Base-by-base conservation (phyloP, 2,329 filamentous ascomycete genomes). In the Epichloe gansuensis region DNA sequence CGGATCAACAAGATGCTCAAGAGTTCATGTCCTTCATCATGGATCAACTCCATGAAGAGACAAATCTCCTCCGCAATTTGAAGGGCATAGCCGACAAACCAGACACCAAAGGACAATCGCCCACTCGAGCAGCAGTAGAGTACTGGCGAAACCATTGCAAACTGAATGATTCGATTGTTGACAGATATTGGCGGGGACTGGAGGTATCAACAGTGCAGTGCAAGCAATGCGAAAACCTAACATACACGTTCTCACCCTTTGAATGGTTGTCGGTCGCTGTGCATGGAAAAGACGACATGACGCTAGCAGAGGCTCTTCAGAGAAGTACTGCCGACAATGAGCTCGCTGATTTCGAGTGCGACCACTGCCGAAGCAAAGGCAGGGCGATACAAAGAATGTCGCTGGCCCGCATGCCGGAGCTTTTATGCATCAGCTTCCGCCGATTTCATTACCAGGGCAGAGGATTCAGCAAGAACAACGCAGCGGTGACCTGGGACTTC, bases 11-110 rank as follows among this genome's bases (percentile, higher is more conserved):
- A 68, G 93, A 98, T 63, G 86, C 90, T 2, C 86, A 91, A 58
- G 93, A 97, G 62, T 95, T 95, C 59, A 83, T 91, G 58, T 82
- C 83, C 46, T 95, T 94, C 63, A 67, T 96, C 28, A 76, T 95
- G 39, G 83, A 88, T 51, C 83, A 86, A 58, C 74, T 97, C 12
- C 85, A 91, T 60, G 87, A 93, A 63, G 93, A 98, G 67, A 83
- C 94, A 5, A 94, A 95, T 64, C 65, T 65, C 28, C 66, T 67
- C 13, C 70, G 73, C n/a, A 73, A 83, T 54, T 72, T 55, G 21
- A 57, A 63, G 21, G 65, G 66, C 50, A 59, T 58, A 4, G 59
- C 59, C 1, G 42, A 55, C 23, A 62, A 69, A 54, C 69, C 69
- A 11, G 58, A 62, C 35, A 69, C 66, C 28, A 62, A 62, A 50